These are phyloP conservation scores for Metschnikowia bowlesiae DNA, from an alignment of 805 yeast species.

Conservation along the genomic window DNA sequence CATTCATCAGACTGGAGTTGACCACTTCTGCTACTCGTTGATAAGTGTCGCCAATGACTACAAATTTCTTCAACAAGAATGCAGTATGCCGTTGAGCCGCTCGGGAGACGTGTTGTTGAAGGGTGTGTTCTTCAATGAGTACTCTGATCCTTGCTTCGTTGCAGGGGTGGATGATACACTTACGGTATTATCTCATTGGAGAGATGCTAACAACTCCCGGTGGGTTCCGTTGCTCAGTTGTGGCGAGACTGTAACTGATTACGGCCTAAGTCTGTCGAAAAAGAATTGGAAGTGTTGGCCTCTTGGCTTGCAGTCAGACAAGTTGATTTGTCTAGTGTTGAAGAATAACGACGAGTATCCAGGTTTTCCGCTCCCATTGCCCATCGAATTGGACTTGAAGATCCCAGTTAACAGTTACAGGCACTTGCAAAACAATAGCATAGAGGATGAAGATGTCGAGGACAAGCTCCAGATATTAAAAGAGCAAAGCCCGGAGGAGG, in stretches of 20 bases:
- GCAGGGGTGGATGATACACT: conserved; percentile 71
- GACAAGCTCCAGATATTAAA: conserved; percentile 15
- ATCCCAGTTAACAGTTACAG: conserved; percentile 49
- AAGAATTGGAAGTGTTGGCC: conserved; percentile 81
- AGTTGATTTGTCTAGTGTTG: conserved; percentile 68
- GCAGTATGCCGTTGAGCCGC: conserved; percentile 31
- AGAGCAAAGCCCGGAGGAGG: conserved; percentile 54
- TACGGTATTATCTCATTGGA: conserved; percentile 71
- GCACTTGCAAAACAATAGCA: conserved; percentile 20
- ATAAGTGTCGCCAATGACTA: conserved; percentile 43
- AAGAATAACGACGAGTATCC: conserved; percentile 67
- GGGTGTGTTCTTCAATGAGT: conserved; percentile 78
- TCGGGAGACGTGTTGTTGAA: conserved; percentile 41
- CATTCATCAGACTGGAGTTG: conserved; percentile 39
- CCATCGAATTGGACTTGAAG: conserved; percentile 68
- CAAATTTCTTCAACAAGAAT: conserved; percentile 37
- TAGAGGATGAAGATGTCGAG: conserved; percentile 25
- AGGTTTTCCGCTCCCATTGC: conserved; percentile 77
- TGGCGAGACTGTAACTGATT: conserved; percentile 37
- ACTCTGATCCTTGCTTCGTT: conserved; percentile 85
- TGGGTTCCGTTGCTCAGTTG: conserved; percentile 86
- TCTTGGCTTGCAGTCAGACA: conserved; percentile 66
- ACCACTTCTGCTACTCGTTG: conserved; percentile 41
- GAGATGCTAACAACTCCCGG: conserved; percentile 66
- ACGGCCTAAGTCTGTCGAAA: conserved; percentile 43